Base-by-base conservation (phyloP, 2,329 filamentous ascomycete species). In the Pyrenochaeta sp. region DNA sequence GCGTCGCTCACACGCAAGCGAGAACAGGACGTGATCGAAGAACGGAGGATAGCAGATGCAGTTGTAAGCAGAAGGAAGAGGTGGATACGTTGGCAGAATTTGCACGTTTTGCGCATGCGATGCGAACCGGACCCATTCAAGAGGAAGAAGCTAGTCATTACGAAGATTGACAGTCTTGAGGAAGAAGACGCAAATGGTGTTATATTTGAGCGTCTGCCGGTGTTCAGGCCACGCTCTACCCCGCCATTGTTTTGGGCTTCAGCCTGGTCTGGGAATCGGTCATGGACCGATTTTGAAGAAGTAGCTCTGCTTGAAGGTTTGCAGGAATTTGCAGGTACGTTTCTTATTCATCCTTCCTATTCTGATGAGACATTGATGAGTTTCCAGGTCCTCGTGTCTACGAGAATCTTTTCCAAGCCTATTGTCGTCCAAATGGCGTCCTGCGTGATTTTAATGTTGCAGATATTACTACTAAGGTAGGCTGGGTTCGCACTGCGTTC, bases 111-210 rank as follows among this genome's bases (percentile, higher is more conserved):
- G 7, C 66, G 73, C 23, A 58, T 69, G 56, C 39, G 54, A 12
- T 68, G 57, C 21, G 72, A 75, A 45, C 60, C 64, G 2, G 60
- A 69, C 32, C 21, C 41, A 6, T 9, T 11, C 3, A 54, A 53
- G 32, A 54, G 59, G n/a, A 41, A 35, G 11, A 44, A 41, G 20
- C 43, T 68, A 4, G 39, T 47, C 5, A 60, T 64, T 7, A 43
- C 49, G 4, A 56, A 54, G 7, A 44, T 62, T n/a, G 50, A 60
- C 3, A 54, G 65, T 17, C 1, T 54, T 3, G 63, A 60, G 3
- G 72, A 75, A 15, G 53, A 60, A 20, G 78, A 81, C 43, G 69
- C 74, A 0, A 76, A 79, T 46, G 79, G 78, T 5, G 27, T 68
- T 0, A 48, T 48, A 0, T 79, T 80, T 43, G 72, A 77, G 44